Evolutionary conservation across 805 yeast species (phyloP).

Genomic region (Candida corydali): DNA sequence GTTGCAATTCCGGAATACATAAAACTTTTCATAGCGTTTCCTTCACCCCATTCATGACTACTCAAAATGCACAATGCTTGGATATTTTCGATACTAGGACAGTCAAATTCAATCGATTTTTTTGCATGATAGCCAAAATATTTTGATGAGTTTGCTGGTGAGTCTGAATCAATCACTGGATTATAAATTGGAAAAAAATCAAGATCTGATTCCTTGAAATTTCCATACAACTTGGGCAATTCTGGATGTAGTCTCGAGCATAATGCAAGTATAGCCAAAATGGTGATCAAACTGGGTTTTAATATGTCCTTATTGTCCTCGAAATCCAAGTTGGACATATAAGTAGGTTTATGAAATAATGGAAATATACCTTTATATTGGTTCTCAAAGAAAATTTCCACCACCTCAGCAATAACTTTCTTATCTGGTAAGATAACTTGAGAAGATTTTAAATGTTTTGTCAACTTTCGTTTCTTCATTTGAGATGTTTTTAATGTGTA

Average conservation of each 20-base stretch:
- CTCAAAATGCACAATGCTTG: constrained; percentile 34
- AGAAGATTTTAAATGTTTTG: constrained; percentile 6
- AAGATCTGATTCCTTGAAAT: constrained; percentile 25
- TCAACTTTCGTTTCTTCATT: constrained; percentile 12
- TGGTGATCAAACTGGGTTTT: constrained; percentile 25
- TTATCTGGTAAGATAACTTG: constrained; percentile 16
- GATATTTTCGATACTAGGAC: constrained; percentile 33
- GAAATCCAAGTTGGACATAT: constrained; percentile 15
- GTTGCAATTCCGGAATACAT: constrained; percentile 37
- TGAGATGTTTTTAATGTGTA: constrained; percentile 20
- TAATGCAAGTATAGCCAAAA: constrained; percentile 32
- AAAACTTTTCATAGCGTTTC: constrained; percentile 32
- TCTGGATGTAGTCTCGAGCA: constrained; percentile 31
- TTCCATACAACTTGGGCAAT: constrained; percentile 26
- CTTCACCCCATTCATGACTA: constrained; percentile 41
- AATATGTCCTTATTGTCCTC: constrained; percentile 12
- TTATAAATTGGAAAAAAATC: constrained; percentile 21
- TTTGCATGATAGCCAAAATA: constrained; percentile 40
- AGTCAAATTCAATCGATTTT: constrained; percentile 27
- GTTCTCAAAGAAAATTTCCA: constrained; percentile 20
- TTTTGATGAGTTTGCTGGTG: constrained; percentile 28
- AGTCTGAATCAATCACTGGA: constrained; percentile 3
- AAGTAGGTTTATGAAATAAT: constrained; percentile 20
- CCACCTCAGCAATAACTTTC: constrained; percentile 14
- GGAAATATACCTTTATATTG: constrained; percentile 25